A percentile compares a stretch with the other conserved stretches of the same genome.
These are phyloP conservation scores for Colletotrichum sp. DNA, from an alignment of 2,329 filamentous ascomycete species.

Conservation along the genomic window DNA sequence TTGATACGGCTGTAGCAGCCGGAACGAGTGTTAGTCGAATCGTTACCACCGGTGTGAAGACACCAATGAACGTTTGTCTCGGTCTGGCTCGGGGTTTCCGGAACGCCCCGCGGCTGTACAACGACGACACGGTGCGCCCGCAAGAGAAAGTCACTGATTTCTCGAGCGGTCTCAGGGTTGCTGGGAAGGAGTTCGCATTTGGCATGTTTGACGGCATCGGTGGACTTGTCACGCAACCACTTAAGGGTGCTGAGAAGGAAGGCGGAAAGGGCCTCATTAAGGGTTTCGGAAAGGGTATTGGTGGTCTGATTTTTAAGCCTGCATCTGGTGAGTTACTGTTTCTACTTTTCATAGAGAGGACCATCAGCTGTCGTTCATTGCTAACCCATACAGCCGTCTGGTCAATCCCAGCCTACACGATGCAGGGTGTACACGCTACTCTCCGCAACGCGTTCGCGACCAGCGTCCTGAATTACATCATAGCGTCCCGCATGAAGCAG, in stretches of 20 bases:
- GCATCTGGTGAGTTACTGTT: constrained; percentile 64
- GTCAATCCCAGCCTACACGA: constrained; percentile 79
- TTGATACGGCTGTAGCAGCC: constrained; percentile 69
- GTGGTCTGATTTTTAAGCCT: constrained; percentile 83
- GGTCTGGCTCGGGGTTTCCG: constrained; percentile 86
- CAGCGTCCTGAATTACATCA: constrained; percentile 79
- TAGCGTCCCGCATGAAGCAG: constrained; percentile 77
- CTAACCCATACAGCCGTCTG: constrained; percentile 55
- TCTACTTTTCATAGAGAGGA: neutral
- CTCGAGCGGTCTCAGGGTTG: constrained; percentile 76
- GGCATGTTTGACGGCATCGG: constrained; percentile 84
- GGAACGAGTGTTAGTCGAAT: constrained; percentile 74
- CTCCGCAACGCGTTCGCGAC: constrained; percentile 73
- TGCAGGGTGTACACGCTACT: constrained; percentile 83
- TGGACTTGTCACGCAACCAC: constrained; percentile 80
- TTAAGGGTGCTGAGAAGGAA: constrained; percentile 60
- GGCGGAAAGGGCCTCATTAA: constrained; percentile 70
- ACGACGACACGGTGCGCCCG: constrained; percentile 82
- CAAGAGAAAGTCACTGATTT: constrained; percentile 80
- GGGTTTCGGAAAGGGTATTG: constrained; percentile 82
- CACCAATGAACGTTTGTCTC: constrained; percentile 84
- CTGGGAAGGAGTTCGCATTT: constrained; percentile 77
- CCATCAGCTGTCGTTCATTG: neutral
- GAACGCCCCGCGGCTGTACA: constrained; percentile 85
- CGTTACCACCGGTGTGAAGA: constrained; percentile 75